Base-by-base conservation (phyloP, 2,329 filamentous ascomycete species). In the Botrytis galanthina region DNA sequence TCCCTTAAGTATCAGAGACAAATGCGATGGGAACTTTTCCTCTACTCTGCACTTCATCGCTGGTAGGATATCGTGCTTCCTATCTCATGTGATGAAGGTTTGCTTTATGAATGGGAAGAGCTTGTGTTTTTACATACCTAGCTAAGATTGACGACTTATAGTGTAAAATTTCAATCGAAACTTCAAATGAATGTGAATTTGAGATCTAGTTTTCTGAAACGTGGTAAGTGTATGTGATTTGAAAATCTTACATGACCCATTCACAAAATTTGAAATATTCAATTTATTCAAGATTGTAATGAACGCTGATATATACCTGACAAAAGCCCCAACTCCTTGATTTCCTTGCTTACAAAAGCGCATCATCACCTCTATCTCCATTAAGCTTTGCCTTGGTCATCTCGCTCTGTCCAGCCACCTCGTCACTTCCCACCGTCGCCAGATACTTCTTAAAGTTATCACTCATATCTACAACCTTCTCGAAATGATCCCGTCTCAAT, bases 381-480 rank as follows among this genome's bases (percentile, higher is more conserved):
- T 72, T 51, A 3, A 64, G 70, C 73, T 74, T 73, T 46, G 72
- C 67, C 42, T n/a, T 73, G 7, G 26, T 48, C 69, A 29, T 73
- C 20, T 73, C 72, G 3, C 48, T 62, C 66, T 63, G 42, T 0
- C 72, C 72, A 12, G 26, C 74, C 37, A 67, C 46, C 26, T 61
- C 64, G 2, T 69, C 63, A 54, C 66, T 46, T 16, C 73, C 72
- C 7, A 76, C 75, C 16, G 72, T 75, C 18, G 72, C 70, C 44
- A 77, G 59, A 37, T 78, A 78, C 44, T 74, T 76, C 70, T 78
- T 77, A 26, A 77, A 77, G 51, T 74, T 73, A 46, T 72, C 71
- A 59, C 73, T 75, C 76, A 78, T 78, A 73, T 76, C 74, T 0
- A 76, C 75, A 8, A 78, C 77, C 57, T 76, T 75, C 62, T 77